phyloP scores from a whole-genome alignment of 768 basidiomycete genomes.

The Solioccasus polychromus region DNA sequence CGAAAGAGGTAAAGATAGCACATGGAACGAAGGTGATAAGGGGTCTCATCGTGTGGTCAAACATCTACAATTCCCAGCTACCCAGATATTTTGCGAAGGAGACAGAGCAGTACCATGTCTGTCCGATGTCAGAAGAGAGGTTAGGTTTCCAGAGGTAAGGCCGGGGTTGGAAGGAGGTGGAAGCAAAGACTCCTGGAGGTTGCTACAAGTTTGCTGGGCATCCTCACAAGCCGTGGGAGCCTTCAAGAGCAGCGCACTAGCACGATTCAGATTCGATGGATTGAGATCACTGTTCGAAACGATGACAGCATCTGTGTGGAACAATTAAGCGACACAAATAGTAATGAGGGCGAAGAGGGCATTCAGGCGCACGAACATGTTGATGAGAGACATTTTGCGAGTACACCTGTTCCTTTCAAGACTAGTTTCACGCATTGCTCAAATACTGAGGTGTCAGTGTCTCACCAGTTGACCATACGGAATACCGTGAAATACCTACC shows the following conservation, averaged over 20 bases:
- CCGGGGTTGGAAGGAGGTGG: constrained; percentile 1
- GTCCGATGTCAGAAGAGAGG: constrained; percentile 2
- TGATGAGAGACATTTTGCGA: too few relatives aligned
- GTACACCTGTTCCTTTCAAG: too few relatives aligned
- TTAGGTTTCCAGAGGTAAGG: background rate
- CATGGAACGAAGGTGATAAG: too few relatives aligned
- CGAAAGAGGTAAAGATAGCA: too few relatives aligned
- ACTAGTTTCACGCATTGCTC: too few relatives aligned
- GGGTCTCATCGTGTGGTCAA: too few relatives aligned
- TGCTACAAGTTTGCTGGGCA: background rate
- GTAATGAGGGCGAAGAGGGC: background rate
- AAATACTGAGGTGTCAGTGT: too few relatives aligned
- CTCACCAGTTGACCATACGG: too few relatives aligned
- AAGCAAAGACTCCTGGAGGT: constrained; percentile 7
- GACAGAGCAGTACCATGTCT: constrained; percentile 6
- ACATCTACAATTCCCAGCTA: constrained; percentile 1
- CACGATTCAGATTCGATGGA: constrained; percentile 12
- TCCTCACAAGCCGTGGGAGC: constrained; percentile 5
- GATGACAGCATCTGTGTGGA: constrained; percentile 4
- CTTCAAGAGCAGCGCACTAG: constrained; percentile 8
- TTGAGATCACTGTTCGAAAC: constrained; percentile 15
- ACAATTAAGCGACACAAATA: background rate
- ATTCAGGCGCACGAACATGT: too few relatives aligned
- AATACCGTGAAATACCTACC: too few relatives aligned
- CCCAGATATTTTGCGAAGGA: constrained; percentile 7